Evolutionary conservation across 306 rosid genomes (phyloP).

Genomic region (Urtica urens): DNA sequence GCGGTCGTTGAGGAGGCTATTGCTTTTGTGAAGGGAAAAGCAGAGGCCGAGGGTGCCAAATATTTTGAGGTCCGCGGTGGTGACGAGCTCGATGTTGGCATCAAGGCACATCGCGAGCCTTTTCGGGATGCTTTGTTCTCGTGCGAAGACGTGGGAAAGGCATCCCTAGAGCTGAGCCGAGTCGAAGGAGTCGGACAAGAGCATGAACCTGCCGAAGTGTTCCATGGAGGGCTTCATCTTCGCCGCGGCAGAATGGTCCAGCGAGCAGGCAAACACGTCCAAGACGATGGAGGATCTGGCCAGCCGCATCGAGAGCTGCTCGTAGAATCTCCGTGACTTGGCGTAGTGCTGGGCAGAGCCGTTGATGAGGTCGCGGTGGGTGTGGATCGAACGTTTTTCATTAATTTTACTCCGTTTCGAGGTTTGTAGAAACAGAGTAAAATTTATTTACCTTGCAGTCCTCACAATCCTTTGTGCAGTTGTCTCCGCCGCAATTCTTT

Average conservation of each 20-base stretch:
- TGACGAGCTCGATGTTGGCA: conserved; percentile 72
- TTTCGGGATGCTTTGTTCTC: conserved; percentile 45
- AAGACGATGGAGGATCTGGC: conserved; percentile 47
- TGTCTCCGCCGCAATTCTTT: conserved; percentile 37
- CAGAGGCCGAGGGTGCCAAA: conserved; percentile 95
- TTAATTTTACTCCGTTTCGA: too few species aligned
- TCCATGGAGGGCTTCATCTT: conserved; percentile 60
- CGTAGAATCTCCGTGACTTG: conserved; percentile 52
- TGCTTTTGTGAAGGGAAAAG: conserved; percentile 50
- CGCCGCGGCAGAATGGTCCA: conserved; percentile 75
- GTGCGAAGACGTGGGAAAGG: conserved; percentile 43
- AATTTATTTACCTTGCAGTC: too few species aligned
- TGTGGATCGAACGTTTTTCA: conserved; percentile 56
- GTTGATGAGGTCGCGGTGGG: conserved; percentile 57
- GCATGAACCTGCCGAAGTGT: conserved; percentile 67
- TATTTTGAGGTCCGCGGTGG: conserved; percentile 68
- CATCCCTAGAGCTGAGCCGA: conserved; percentile 57
- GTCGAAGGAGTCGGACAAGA: conserved; percentile 69
- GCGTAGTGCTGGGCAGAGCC: conserved; percentile 37
- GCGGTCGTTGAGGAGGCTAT: conserved; percentile 39
- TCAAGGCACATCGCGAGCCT: conserved; percentile 59
- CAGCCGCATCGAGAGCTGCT: conserved; percentile 40
- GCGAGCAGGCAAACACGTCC: conserved; percentile 77
- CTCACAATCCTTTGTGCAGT: too few species aligned
- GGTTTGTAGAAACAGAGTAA: too few species aligned